Base-by-base conservation (phyloP, 352 stramenopile genomes). In the Hyphochytrium catenoides region DNA sequence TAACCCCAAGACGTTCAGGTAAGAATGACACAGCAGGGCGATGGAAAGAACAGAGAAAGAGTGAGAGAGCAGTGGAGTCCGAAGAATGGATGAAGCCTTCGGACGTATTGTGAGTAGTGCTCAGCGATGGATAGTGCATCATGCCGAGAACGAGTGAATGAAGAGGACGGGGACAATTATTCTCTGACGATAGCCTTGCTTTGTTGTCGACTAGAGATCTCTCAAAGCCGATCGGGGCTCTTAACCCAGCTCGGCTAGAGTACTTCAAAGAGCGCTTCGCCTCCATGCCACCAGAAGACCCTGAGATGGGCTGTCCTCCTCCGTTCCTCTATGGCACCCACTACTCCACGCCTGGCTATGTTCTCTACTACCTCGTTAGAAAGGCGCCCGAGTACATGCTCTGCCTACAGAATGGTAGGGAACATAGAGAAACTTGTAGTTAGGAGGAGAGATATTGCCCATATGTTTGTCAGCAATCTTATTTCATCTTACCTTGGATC, bases 261-360 rank as follows among this genome's bases (percentile, higher is more conserved):
- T 74, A 76, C 39, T 93, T 93, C 46, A 56, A 62, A 37, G 64
- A 64, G 31, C 59, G 83, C 18, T 93, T 83, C 37, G 54, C 89
- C 31, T 49, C 58, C 21, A 93, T 96, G 74, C 69, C 73, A 12
- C 51, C 54, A 8, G 68, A 62, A 0, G 63, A 75, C 17, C 65
- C 89, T 39, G 65, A 57, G 0, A 67, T 79, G 26, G 64, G 62
- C 1, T 50, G 76, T 28, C 67, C 67, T 0, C 88, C 90, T 4
- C 73, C 84, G n/a, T 96, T 97, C 47, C 61, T 97, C 37, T 97
- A 96, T 51, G 90, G 90, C 16, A 87, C 70, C 18, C 74, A 91
- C 51, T 92, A 91, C 50, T 82, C 60, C 17, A 73, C 63, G 26
- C 62, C 74, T 26, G 75, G 56, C 22, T 83, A 88, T 48, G 70